Conservation (phyloP, 257 asterid genomes). For the Solanum chilense region DNA sequence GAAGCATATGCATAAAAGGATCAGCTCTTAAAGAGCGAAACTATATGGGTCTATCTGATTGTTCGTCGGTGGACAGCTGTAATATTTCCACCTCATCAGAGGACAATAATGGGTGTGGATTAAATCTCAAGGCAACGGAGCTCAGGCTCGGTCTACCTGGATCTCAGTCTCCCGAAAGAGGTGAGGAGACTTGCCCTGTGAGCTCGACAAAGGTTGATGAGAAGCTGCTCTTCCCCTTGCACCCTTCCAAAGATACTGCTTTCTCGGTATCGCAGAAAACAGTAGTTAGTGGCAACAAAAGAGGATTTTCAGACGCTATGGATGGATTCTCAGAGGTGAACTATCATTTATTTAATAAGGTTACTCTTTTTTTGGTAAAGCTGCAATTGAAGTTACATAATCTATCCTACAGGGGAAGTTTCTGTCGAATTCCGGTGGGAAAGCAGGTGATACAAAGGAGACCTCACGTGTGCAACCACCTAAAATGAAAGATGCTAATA, state of each 20-base stretch:
- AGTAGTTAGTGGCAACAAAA: conserved; percentile 48
- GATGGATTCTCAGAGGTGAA: conserved; percentile 42
- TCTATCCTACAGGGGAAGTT: conserved; percentile 23
- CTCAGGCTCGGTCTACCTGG: conserved; percentile 69
- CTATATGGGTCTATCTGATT: conserved; percentile 61
- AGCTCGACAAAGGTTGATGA: conserved; percentile 32
- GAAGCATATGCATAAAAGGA: conserved; percentile 28
- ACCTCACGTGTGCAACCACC: conserved; percentile 16
- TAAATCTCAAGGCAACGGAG: conserved; percentile 62
- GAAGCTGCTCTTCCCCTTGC: conserved; percentile 57
- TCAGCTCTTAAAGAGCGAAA: conserved; percentile 43
- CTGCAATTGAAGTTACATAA: not conserved
- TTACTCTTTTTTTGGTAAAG: not conserved
- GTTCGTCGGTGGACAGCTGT: conserved; percentile 67
- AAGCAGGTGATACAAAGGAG: conserved; percentile 18
- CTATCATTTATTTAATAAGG: not conserved
- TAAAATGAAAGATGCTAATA: conserved; percentile 16
- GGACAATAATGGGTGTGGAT: conserved; percentile 17
- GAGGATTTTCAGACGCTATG: conserved; percentile 72
- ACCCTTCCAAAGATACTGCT: conserved; percentile 30
- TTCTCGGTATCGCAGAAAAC: conserved; percentile 15
- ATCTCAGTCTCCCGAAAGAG: conserved; percentile 43
- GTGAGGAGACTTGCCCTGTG: conserved; percentile 15
- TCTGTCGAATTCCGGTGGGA: conserved; percentile 7
- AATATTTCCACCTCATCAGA: conserved; percentile 31